phyloP scores from a whole-genome alignment of 768 basidiomycete genomes.

The Dioszegia hungarica region DNA sequence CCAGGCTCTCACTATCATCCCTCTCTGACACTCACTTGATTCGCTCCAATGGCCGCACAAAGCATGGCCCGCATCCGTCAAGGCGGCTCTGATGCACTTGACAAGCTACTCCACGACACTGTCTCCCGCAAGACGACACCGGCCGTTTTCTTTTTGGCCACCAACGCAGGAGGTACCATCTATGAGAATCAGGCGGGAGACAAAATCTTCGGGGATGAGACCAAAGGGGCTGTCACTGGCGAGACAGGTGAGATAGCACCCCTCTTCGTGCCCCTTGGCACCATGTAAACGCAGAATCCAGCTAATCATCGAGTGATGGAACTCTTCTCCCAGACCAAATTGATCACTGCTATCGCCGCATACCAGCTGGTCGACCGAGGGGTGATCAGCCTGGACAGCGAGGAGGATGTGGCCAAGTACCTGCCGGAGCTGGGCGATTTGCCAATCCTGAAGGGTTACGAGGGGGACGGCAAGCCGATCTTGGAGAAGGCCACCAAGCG shows the following conservation, averaged over 20 bases:
- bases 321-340: slow-evolving; percentile 43
- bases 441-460: slow-evolving; percentile 28
- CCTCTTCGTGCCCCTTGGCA: no score
- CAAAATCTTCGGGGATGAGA: slow-evolving; percentile 13
- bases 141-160: slow-evolving; percentile 23
- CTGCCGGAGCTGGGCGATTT: slow-evolving; percentile 31
- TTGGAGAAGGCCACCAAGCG: slow-evolving; percentile 19
- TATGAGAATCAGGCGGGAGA: slow-evolving; percentile 32
- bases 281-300: no score
- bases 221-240: slow-evolving; percentile 7
- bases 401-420: slow-evolving; percentile 18
- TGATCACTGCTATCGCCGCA: slow-evolving; percentile 38
- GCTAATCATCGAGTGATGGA: slow-evolving; percentile 21
- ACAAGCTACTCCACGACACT: slow-evolving; percentile 18
- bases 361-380: slow-evolving; percentile 43
- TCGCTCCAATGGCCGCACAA: no score
- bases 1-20: no score
- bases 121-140: slow-evolving; percentile 15
- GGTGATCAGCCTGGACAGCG: slow-evolving; percentile 26
- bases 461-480: slow-evolving; percentile 16
- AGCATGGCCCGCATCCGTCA: no score
- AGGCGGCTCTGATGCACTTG: background rate
- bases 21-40: no score
- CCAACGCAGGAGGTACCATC: slow-evolving; percentile 29
- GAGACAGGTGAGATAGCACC: slow-evolving; percentile 17